A percentile compares a stretch with the other conserved stretches of the same genome.
Conservation (phyloP, 2,329 filamentous ascomycete species). For the Fusarium globosum region DNA sequence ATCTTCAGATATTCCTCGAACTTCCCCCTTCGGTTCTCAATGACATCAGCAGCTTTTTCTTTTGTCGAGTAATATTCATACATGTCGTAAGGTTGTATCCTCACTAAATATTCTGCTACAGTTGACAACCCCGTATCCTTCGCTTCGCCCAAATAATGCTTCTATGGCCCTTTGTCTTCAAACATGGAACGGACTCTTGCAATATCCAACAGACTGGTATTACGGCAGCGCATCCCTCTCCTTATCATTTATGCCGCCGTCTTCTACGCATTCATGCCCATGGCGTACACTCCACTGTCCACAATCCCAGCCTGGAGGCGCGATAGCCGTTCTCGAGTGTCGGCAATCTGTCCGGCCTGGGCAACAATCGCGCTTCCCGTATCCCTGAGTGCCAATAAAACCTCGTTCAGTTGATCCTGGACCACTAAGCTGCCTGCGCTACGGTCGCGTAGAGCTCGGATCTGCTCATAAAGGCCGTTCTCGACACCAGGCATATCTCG, state of each 20-base stretch:
- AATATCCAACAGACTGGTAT: slow-evolving; percentile 25
- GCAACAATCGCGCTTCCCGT: slow-evolving; percentile 55
- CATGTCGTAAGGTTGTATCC: slow-evolving; percentile 40
- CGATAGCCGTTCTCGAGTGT: slow-evolving; percentile 56
- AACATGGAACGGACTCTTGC: slow-evolving; percentile 22
- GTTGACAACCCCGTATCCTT: slow-evolving; percentile 3
- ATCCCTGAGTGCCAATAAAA: slow-evolving; percentile 53
- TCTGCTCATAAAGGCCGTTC: slow-evolving; percentile 59
- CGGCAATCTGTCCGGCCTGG: slow-evolving; percentile 57
- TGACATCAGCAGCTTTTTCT: background rate
- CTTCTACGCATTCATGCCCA: slow-evolving; percentile 47
- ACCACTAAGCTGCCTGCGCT: slow-evolving; percentile 47
- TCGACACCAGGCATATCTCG: slow-evolving; percentile 61
- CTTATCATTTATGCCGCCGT: background rate
- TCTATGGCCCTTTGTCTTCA: slow-evolving; percentile 3
- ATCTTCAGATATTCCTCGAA: background rate
- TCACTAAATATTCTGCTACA: slow-evolving; percentile 15
- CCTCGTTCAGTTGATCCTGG: slow-evolving; percentile 54
- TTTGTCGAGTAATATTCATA: slow-evolving; percentile 42
- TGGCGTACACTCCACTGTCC: slow-evolving; percentile 51
- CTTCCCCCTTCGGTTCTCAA: slow-evolving; percentile 1
- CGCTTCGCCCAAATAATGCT: background rate
- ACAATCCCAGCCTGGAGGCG: slow-evolving; percentile 56
- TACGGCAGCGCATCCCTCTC: slow-evolving; percentile 1
- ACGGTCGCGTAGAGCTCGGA: slow-evolving; percentile 51